Percentiles rank a stretch among this genome's conserved stretches.
phyloP scores from a whole-genome alignment of 768 basidiomycete genomes.

The Rossbeevera mucosa region DNA sequence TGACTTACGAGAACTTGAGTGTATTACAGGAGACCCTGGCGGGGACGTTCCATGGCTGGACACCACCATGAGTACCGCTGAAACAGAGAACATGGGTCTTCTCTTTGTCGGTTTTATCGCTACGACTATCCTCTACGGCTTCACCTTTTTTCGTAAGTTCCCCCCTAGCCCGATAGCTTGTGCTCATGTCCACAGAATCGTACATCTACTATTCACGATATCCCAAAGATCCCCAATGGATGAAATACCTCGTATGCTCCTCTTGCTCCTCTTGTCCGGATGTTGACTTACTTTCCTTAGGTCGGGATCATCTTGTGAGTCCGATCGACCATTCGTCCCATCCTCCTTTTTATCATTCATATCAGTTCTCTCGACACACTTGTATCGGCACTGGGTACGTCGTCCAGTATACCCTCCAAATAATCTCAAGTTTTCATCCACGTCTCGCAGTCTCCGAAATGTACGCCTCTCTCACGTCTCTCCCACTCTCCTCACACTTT shows the following conservation, averaged over 20 bases:
- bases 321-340: not conserved
- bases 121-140: conserved; percentile 27
- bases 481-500: conserved; percentile 4
- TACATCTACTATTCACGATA: conserved; percentile 30
- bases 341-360: not conserved
- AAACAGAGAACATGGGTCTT: conserved; percentile 23
- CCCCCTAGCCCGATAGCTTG: not conserved
- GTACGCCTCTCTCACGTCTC: conserved; percentile 12
- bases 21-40: not conserved
- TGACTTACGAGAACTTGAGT: too few species aligned
- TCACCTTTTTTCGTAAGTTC: conserved; percentile 32
- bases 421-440: not conserved
- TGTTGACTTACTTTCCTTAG: conserved; percentile 6
- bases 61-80: conserved; percentile 18
- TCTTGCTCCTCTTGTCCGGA: not conserved
- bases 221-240: conserved; percentile 16
- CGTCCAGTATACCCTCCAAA: not conserved
- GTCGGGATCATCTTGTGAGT: conserved; percentile 21
- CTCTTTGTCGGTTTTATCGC: conserved; percentile 28
- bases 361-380: conserved; percentile 23
- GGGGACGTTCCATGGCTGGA: not conserved
- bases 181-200: conserved; percentile 13
- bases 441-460: conserved; percentile 23
- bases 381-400: conserved; percentile 24
- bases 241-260: conserved; percentile 19